A percentile compares a stretch with the other conserved stretches of the same genome.
Evolutionary conservation across 176 grass and related monocot species (phyloP).

Genomic region (Aegilops umbellulata): DNA sequence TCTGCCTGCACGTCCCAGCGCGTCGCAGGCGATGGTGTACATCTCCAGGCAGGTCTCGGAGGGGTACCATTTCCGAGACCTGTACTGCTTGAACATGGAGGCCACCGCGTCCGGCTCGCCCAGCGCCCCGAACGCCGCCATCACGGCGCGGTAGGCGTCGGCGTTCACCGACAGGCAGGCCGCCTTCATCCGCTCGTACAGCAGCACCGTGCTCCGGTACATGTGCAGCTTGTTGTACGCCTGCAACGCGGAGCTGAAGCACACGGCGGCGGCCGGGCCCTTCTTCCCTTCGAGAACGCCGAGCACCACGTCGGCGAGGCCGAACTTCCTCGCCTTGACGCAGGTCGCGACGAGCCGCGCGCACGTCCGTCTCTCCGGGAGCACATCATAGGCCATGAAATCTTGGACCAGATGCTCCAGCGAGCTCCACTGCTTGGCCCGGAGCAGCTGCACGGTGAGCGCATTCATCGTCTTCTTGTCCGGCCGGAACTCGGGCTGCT

Average conservation of each 20-base stretch:
- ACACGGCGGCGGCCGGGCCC: slow-evolving; percentile 29
- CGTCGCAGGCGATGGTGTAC: slow-evolving; percentile 61
- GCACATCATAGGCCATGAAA: slow-evolving; percentile 38
- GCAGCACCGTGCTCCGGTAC: slow-evolving; percentile 67
- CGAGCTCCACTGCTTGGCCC: slow-evolving; percentile 69
- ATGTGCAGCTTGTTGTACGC: slow-evolving; percentile 95
- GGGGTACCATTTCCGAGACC: slow-evolving; percentile 48
- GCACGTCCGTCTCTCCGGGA: slow-evolving; percentile 71
- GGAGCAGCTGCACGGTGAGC: slow-evolving; percentile 51
- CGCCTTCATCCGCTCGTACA: slow-evolving; percentile 51
- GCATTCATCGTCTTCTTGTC: slow-evolving; percentile 55
- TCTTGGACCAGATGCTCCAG: slow-evolving; percentile 54
- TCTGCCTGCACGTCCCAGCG: slow-evolving; percentile 56
- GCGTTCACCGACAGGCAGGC: slow-evolving; percentile 46
- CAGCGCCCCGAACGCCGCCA: slow-evolving; percentile 51
- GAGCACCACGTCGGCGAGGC: slow-evolving; percentile 62
- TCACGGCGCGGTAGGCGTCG: slow-evolving; percentile 52
- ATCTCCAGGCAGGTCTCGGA: slow-evolving; percentile 36
- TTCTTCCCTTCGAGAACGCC: slow-evolving; percentile 47
- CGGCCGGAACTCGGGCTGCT: slow-evolving; percentile 56
- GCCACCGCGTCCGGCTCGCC: slow-evolving; percentile 63
- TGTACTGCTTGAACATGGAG: slow-evolving; percentile 60
- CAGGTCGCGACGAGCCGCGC: slow-evolving; percentile 55
- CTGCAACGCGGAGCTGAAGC: slow-evolving; percentile 69
- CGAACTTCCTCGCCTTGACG: slow-evolving; percentile 66